These are phyloP conservation scores for Mayamaea pseudoterrestris DNA, from an alignment of 108 stramenopile genomes.

Conservation along the genomic window DNA sequence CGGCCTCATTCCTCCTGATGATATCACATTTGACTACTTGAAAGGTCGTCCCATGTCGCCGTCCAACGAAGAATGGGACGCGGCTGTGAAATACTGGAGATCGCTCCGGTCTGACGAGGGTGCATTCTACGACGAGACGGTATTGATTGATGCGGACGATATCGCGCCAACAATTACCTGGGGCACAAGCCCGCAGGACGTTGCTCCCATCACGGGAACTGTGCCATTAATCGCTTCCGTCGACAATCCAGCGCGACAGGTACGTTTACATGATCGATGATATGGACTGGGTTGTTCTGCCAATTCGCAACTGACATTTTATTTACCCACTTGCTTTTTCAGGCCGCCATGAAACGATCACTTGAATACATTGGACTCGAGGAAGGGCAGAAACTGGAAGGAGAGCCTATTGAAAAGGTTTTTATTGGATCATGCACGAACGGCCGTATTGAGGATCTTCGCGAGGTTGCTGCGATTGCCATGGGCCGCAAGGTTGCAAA, in stretches of 20 bases:
- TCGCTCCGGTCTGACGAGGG: slow-evolving; percentile 66
- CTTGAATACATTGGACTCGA: slow-evolving; percentile 88
- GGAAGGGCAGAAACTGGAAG: slow-evolving; percentile 68
- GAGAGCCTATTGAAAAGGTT: slow-evolving; percentile 73
- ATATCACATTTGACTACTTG: slow-evolving; percentile 81
- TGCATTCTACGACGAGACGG: slow-evolving; percentile 74
- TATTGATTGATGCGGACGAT: slow-evolving; percentile 77
- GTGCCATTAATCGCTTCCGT: slow-evolving; percentile 65
- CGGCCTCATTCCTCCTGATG: slow-evolving; percentile 88
- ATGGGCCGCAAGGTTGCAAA: slow-evolving; percentile 76
- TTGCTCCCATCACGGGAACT: slow-evolving; percentile 65
- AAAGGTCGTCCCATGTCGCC: slow-evolving; percentile 91
- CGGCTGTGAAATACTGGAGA: slow-evolving; percentile 82
- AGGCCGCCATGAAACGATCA: slow-evolving; percentile 71
- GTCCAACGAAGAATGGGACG: slow-evolving; percentile 77
- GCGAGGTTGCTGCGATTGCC: slow-evolving; percentile 83
- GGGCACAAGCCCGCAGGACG: slow-evolving; percentile 91
- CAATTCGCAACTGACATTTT: not conserved
- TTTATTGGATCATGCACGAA: slow-evolving; percentile 95
- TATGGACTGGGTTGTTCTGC: not conserved
- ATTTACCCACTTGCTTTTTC: not conserved
- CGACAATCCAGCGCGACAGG: slow-evolving; percentile 42
- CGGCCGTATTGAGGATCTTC: slow-evolving; percentile 91
- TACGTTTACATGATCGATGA: slow-evolving; percentile 1
- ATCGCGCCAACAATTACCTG: slow-evolving; percentile 92